Conservation (phyloP, 805 yeast species). For the Saturnispora sanitii region DNA sequence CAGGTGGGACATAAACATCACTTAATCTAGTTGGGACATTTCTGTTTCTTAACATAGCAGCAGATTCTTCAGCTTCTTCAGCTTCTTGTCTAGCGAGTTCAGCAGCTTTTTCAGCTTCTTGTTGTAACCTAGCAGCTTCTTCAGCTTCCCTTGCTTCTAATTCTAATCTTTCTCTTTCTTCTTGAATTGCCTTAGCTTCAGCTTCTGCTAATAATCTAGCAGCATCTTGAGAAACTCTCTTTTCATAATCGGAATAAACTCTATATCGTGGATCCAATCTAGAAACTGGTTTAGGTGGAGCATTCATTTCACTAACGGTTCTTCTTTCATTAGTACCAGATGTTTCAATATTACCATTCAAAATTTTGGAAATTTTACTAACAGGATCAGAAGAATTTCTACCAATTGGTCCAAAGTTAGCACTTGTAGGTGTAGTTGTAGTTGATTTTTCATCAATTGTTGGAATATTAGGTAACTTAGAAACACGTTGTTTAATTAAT, state of each 20-base stretch:
- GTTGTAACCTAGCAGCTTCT: too few relatives aligned
- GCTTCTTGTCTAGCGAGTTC: slow-evolving; percentile 1
- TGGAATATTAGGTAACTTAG: not conserved
- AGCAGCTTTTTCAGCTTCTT: slow-evolving; percentile 6
- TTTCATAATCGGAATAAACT: slow-evolving; percentile 37
- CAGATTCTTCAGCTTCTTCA: slow-evolving; percentile 4
- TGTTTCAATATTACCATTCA: slow-evolving; percentile 38
- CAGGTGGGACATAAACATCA: slow-evolving; percentile 59
- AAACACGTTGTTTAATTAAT: slow-evolving; percentile 1
- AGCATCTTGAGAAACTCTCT: slow-evolving; percentile 35
- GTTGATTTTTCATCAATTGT: not conserved
- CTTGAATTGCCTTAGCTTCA: slow-evolving; percentile 13
- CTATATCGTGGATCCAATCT: slow-evolving; percentile 48
- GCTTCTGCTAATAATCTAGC: slow-evolving; percentile 26
- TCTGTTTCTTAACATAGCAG: slow-evolving; percentile 12
- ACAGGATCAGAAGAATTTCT: slow-evolving; percentile 25
- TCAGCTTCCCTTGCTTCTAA: slow-evolving; percentile 8
- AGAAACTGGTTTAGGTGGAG: slow-evolving; percentile 47
- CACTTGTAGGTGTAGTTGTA: slow-evolving; percentile 1
- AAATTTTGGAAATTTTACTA: slow-evolving; percentile 29
- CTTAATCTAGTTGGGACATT: slow-evolving; percentile 43
- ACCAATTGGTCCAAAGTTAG: too few relatives aligned
- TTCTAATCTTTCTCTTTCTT: slow-evolving; percentile 10
- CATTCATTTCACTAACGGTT: slow-evolving; percentile 31
- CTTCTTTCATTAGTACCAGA: slow-evolving; percentile 30